Base-by-base conservation (phyloP, 495 filamentous ascomycete species). In the Hypoxylon rickii region DNA sequence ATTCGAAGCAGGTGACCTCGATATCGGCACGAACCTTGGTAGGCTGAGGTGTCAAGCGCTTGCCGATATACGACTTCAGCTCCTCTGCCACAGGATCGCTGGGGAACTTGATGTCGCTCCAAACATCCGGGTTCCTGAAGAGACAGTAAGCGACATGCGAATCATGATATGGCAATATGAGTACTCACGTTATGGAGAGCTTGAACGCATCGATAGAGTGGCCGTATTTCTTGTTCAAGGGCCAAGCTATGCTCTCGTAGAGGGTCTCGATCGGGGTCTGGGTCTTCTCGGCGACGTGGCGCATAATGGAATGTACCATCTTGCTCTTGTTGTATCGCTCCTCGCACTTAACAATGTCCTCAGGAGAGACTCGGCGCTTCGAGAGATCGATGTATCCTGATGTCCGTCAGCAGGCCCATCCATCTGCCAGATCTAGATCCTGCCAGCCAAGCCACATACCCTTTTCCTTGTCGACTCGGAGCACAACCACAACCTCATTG, bases 281-380 rank as follows among this genome's bases (percentile, higher is more conserved):
- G 21, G 92, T 96, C 75, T 96, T 97, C 80, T 98, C 94, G 44
- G 94, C 93, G 37, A 97, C 94, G 70, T 98, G 94, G 58, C 94
- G 85, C 86, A 97, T 89, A 71, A 98, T 97, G 3, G 89, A 93
- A 75, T 97, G 93, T 44, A 97, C 94, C 78, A 96, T 92, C 79
- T 98, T 98, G 79, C 88, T 89, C 84, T 98, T 98, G 83, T 98
- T 98, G 79, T 96, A 98, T 31, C 94, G 84, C 76, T 98, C 94
- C 70, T 98, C 94, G 73, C 95, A 97, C 77, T 96, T 96, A 46
- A 96, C 78, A 37, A 97, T 93, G 79, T 98, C 94, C 70, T 98
- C 94, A 26, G 95, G 89, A 3, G 92, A 96, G 22, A 67, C 94
- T 75, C 94, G 86, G 58, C 94, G 92, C 81, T 98, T 98, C 20